Evolutionary conservation across 2,329 filamentous ascomycete genomes (phyloP).

Genomic region (Trichoderma sp.): DNA sequence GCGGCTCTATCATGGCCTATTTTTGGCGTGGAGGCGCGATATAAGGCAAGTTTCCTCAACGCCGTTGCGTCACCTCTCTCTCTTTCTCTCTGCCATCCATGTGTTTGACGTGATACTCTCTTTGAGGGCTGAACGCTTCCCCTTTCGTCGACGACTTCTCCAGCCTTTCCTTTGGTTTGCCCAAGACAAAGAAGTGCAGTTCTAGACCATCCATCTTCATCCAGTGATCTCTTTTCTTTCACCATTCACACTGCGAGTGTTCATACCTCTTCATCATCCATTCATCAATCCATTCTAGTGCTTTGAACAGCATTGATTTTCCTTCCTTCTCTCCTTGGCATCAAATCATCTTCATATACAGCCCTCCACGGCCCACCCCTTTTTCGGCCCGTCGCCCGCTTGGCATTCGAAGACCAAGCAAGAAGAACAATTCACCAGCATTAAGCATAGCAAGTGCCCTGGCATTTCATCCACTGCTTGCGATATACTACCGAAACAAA

Average conservation of each 20-base stretch:
- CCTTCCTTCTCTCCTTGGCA: neutral
- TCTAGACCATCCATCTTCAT: neutral
- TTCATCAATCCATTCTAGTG: neutral
- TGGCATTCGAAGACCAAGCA: neutral
- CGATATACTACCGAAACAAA: neutral
- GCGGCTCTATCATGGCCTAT: neutral
- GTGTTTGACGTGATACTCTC: neutral
- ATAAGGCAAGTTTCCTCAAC: conserved; percentile 15
- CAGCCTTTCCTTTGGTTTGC: neutral
- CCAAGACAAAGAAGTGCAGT: neutral
- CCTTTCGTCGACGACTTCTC: neutral
- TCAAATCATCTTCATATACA: conserved; percentile 2
- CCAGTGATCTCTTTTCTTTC: neutral
- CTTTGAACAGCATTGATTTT: neutral
- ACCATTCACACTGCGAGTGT: neutral
- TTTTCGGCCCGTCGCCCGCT: conserved; percentile 23
- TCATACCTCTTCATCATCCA: neutral
- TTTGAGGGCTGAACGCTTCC: neutral
- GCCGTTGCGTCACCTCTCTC: neutral
- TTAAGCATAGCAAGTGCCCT: conserved; percentile 1
- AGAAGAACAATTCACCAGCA: neutral
- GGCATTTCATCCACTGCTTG: neutral
- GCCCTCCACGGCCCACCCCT: conserved; percentile 18
- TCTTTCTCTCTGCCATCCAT: neutral
- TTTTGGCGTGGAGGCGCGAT: neutral